Percentiles rank a stretch among this genome's conserved stretches.
Evolutionary conservation across 2,329 filamentous ascomycete species (phyloP).

Genomic region (Phialemoniopsis sp.): DNA sequence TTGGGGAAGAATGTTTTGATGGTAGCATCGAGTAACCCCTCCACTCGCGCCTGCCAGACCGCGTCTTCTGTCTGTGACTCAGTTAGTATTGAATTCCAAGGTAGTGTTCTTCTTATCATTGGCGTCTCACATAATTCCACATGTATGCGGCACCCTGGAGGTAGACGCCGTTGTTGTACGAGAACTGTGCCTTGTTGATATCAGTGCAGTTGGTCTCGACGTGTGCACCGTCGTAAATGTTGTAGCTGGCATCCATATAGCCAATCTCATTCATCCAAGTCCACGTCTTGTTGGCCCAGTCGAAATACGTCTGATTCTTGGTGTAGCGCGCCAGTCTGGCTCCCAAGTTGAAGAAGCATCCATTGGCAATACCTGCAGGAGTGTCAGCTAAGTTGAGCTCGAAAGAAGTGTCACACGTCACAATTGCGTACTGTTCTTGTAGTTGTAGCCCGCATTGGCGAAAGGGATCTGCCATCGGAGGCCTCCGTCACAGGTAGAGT

Average conservation of each 20-base stretch:
- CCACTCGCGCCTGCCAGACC: constrained; percentile 37
- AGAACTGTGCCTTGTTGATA: constrained; percentile 49
- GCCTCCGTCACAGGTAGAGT: constrained; percentile 52
- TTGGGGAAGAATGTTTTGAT: constrained; percentile 42
- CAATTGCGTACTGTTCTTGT: constrained; percentile 43
- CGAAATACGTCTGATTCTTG: constrained; percentile 48
- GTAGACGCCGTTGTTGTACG: constrained; percentile 50
- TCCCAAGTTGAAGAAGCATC: constrained; percentile 43
- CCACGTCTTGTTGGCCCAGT: constrained; percentile 52
- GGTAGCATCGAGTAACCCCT: constrained; percentile 38
- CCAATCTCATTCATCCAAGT: constrained; percentile 49
- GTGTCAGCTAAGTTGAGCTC: background rate
- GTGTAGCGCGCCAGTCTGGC: constrained; percentile 61
- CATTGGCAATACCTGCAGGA: constrained; percentile 33
- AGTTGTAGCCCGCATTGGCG: constrained; percentile 61
- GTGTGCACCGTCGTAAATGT: constrained; percentile 55
- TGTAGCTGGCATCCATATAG: constrained; percentile 50
- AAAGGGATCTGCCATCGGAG: constrained; percentile 64
- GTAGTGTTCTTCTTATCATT: constrained; percentile 2
- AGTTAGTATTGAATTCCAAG: constrained; percentile 24
- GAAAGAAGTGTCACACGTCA: background rate
- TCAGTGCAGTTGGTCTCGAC: constrained; percentile 45
- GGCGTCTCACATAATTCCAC: constrained; percentile 43
- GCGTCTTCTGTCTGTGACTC: constrained; percentile 21
- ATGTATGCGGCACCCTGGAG: constrained; percentile 52